Conservation (phyloP, 1,284 basidiomycete genomes). For the Ganoderma meredithae region DNA sequence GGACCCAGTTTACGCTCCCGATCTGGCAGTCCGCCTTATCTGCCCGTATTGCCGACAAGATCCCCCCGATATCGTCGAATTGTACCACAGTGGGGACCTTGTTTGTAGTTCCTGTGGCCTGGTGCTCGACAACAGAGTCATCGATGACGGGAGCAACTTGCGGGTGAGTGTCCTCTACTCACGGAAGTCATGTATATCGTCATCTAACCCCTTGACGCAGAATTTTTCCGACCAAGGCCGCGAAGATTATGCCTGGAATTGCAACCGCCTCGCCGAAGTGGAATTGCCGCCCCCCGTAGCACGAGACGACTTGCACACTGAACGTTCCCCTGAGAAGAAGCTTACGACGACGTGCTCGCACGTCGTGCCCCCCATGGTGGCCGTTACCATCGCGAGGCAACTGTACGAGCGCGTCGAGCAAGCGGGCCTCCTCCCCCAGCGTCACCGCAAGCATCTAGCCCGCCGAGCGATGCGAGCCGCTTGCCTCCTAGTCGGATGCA, state of each 20-base stretch:
- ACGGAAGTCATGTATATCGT: no score
- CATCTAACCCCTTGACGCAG: background rate
- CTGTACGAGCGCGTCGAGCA: slow-evolving; percentile 2
- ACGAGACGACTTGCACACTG: background rate
- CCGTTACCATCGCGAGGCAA: background rate
- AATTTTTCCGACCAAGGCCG: background rate
- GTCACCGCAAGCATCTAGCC: background rate
- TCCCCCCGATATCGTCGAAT: slow-evolving; percentile 5
- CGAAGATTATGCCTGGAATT: background rate
- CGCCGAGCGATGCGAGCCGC: background rate
- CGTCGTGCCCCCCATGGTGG: background rate
- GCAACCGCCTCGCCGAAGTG: background rate
- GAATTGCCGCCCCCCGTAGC: background rate
- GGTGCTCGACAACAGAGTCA: background rate
- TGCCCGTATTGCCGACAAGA: slow-evolving; percentile 1
- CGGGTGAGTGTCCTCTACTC: slow-evolving; percentile 4
- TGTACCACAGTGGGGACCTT: slow-evolving; percentile 5
- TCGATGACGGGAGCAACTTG: slow-evolving; percentile 3
- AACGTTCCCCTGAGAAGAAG: background rate
- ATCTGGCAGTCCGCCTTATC: slow-evolving; percentile 14
- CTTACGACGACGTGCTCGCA: background rate
- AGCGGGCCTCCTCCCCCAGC: background rate
- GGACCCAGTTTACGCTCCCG: background rate
- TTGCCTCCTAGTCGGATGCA: slow-evolving; percentile 4
- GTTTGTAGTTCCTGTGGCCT: slow-evolving; percentile 9